Evolutionary conservation across 2,329 filamentous ascomycete species (phyloP).

Genomic region (Diaporthe humulicola): DNA sequence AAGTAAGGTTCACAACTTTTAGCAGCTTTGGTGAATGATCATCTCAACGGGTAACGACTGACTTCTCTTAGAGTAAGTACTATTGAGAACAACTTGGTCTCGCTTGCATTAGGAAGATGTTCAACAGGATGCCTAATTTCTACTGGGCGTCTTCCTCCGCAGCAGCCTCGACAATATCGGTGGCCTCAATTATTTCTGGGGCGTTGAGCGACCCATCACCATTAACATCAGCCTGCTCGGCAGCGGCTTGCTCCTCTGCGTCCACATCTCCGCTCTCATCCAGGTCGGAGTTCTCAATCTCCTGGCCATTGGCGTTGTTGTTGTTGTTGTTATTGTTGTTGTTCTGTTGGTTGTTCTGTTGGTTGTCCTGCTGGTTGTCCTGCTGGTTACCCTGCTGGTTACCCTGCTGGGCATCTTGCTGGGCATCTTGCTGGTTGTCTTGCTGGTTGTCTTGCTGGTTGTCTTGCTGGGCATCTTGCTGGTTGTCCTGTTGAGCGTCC

Average conservation of each 20-base stretch:
- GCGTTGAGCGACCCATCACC: conserved; percentile 12
- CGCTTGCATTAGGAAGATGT: too few relatives aligned
- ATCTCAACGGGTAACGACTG: background rate
- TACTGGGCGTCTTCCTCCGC: background rate
- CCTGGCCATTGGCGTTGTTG: background rate
- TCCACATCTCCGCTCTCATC: conserved; percentile 13
- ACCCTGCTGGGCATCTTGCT: background rate
- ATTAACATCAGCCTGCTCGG: conserved; percentile 6
- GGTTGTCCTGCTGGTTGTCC: background rate
- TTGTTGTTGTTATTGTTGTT: background rate
- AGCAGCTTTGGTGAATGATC: background rate
- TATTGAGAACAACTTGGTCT: background rate
- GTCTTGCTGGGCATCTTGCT: background rate
- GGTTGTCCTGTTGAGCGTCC: background rate
- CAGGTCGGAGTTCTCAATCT: background rate
- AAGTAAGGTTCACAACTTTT: background rate
- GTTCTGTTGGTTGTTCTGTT: conserved; percentile 47
- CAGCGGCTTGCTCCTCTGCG: conserved; percentile 4
- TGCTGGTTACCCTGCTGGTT: background rate
- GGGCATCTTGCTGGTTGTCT: background rate
- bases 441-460: background rate
- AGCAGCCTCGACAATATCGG: conserved; percentile 2
- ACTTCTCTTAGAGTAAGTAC: too few relatives aligned
- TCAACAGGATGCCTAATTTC: background rate
- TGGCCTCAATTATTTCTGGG: background rate